Evolutionary conservation across 1,139 yeast species (phyloP).

Genomic region (Meyerozyma guilliermondii): DNA sequence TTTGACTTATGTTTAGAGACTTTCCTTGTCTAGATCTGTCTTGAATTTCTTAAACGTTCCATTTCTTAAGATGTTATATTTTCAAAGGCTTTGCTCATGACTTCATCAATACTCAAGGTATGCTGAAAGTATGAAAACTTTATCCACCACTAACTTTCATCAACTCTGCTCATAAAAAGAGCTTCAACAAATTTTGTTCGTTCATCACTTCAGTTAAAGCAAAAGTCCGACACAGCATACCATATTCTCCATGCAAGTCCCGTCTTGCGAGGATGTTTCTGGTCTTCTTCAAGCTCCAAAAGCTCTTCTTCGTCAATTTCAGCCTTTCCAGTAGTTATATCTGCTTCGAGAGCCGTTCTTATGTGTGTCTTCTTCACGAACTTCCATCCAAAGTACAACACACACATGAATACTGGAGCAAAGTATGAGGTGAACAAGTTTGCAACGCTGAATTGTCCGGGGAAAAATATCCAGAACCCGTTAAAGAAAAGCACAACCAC

Average conservation of each 20-base stretch:
- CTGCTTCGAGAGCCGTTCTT: constrained; percentile 29
- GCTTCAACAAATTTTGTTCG: no score
- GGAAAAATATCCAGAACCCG: constrained; percentile 41
- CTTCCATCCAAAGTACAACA: constrained; percentile 31
- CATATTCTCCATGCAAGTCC: constrained; percentile 18
- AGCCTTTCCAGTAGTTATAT: constrained; percentile 30
- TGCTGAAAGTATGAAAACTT: no score
- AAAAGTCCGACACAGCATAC: constrained; percentile 14
- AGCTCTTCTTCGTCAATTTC: constrained; percentile 33
- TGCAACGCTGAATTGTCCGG: constrained; percentile 30
- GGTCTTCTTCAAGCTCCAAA: constrained; percentile 16
- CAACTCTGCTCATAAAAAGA: no score
- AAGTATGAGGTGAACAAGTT: constrained; percentile 36
- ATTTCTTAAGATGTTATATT: no score
- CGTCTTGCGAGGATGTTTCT: constrained; percentile 13
- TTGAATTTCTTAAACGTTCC: no score
- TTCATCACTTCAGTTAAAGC: constrained; percentile 10
- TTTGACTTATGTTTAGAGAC: no score
- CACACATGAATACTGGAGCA: constrained; percentile 30
- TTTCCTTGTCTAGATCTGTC: no score
- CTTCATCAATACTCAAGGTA: no score
- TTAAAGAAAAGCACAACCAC: constrained; percentile 28
- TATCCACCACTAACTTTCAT: no score
- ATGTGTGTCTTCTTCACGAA: constrained; percentile 27
- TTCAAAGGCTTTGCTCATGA: no score